Evolutionary conservation across 1,284 basidiomycete species (phyloP).

Genomic region (Sutorius eximius): DNA sequence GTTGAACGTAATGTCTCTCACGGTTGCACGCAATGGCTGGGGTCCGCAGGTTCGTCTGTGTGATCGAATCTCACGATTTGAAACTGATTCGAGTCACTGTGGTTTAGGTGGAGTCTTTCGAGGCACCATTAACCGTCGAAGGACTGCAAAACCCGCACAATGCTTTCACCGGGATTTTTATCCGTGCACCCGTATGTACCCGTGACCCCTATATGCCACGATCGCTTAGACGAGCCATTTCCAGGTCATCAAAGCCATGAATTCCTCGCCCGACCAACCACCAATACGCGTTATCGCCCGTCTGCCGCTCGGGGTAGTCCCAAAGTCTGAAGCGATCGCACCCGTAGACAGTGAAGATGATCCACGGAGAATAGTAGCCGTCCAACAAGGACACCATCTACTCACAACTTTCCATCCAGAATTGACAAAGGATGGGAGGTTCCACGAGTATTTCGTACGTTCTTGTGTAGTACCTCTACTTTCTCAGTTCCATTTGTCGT

Average conservation of each 20-base stretch:
- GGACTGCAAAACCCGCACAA: slow-evolving; percentile 59
- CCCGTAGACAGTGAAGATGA: slow-evolving; percentile 40
- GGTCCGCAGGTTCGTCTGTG: slow-evolving; percentile 63
- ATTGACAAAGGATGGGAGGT: slow-evolving; percentile 81
- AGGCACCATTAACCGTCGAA: slow-evolving; percentile 70
- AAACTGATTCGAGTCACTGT: not conserved
- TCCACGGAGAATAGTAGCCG: slow-evolving; percentile 76
- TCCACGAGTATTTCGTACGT: slow-evolving; percentile 85
- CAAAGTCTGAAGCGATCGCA: slow-evolving; percentile 42
- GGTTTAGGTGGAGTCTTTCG: slow-evolving; percentile 85
- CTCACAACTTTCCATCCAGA: slow-evolving; percentile 96
- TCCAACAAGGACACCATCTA: slow-evolving; percentile 83
- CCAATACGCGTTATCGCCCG: slow-evolving; percentile 71
- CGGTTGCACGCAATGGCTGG: slow-evolving; percentile 89
- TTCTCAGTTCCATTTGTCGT: not conserved
- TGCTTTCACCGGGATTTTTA: slow-evolving; percentile 89
- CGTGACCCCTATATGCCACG: not conserved
- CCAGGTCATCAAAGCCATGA: slow-evolving; percentile 62
- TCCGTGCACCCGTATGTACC: slow-evolving; percentile 81
- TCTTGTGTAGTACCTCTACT: slow-evolving; percentile 52
- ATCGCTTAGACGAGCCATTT: not conserved
- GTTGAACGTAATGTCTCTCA: slow-evolving; percentile 79
- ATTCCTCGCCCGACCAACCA: slow-evolving; percentile 44
- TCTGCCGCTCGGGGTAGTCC: slow-evolving; percentile 63
- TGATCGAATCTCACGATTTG: not conserved